Evolutionary conservation across 495 filamentous ascomycete genomes (phyloP), one percentile per base, ranked within the genome.

Genomic region (Talaromyces wortmannii): DNA sequence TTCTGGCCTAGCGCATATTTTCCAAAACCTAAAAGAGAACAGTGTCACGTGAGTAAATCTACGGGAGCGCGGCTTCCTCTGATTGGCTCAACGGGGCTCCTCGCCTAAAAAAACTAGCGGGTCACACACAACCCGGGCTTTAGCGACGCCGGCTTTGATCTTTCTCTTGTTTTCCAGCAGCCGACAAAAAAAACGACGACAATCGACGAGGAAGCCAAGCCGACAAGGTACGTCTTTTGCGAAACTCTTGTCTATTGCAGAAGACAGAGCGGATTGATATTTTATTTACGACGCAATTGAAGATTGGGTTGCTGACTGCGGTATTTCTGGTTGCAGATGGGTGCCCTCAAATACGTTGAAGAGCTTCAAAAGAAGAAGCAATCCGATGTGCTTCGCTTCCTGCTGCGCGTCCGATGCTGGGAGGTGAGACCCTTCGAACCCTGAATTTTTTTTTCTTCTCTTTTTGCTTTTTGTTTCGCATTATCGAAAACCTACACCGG

Each of bases 301-400:
- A 23, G 6, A 10, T 15, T n/a, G 8, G 10, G 52, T 33, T 4
- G 36, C 11, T 31, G 13, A 48, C 48, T 6, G n/a, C n/a, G n/a
- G n/a, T n/a, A n/a, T n/a, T n/a, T 17, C 23, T 31, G n/a, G 48
- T 18, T 50, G 10, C 57, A 85, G 78, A 92, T 94, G 90, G 90
- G 90, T 81, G 90, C 90, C 78, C 87, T 94, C 76, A 97, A 97
- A 80, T 97, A 97, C 81, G 89, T 97, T 78, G 94, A 97, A 83
- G 94, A 98, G 84, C 86, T 98, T 74, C 89, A 95, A 72, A 97
- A 97, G 89, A 96, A 96, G 89, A 98, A 98, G 89, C 94, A 98
- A 83, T 95, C 89, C 70, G 94, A 98, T 78, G 88, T 97, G 63
- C 86, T 97, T 78, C 92, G 91, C 81, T 98, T 98, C 85, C 85